These are phyloP conservation scores for Barnettozyma botsteinii DNA, from an alignment of 805 yeast genomes.

Conservation along the genomic window DNA sequence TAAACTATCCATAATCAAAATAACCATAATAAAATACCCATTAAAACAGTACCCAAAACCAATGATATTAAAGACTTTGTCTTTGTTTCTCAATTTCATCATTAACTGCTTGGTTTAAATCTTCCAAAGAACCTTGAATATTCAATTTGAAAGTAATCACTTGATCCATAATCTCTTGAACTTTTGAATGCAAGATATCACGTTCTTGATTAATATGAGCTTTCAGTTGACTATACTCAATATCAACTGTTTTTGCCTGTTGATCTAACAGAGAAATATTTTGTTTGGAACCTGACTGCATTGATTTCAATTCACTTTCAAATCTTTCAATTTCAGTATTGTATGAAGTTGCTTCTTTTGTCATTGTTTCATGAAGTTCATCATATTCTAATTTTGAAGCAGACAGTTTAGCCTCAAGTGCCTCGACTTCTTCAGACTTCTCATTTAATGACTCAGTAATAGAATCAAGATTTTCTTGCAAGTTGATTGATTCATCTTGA, in stretches of 20 bases:
- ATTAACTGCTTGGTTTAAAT: constrained; percentile 42
- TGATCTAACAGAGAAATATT: constrained; percentile 44
- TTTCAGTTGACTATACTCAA: constrained; percentile 46
- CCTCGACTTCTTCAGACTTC: constrained; percentile 50
- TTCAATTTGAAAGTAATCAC: constrained; percentile 61
- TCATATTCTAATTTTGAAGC: constrained; percentile 49
- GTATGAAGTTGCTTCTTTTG: constrained; percentile 45
- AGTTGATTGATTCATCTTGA: constrained; percentile 51
- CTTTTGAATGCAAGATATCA: constrained; percentile 43
- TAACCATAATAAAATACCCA: background rate
- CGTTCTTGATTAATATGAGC: constrained; percentile 43
- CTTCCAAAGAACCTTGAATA: constrained; percentile 60
- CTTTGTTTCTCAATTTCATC: constrained; percentile 28
- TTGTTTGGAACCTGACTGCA: constrained; percentile 43
- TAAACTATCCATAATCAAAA: background rate
- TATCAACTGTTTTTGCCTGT: constrained; percentile 43
- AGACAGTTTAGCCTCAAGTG: constrained; percentile 49
- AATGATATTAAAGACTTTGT: background rate
- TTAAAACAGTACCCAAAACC: background rate
- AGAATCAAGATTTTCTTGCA: constrained; percentile 55
- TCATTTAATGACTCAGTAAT: constrained; percentile 50
- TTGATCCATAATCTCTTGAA: constrained; percentile 52
- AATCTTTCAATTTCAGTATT: constrained; percentile 61
- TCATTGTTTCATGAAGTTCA: constrained; percentile 48
- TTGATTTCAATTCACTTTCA: constrained; percentile 50